Conservation (phyloP, 768 basidiomycete genomes). For the Phylloporus arenicola region DNA sequence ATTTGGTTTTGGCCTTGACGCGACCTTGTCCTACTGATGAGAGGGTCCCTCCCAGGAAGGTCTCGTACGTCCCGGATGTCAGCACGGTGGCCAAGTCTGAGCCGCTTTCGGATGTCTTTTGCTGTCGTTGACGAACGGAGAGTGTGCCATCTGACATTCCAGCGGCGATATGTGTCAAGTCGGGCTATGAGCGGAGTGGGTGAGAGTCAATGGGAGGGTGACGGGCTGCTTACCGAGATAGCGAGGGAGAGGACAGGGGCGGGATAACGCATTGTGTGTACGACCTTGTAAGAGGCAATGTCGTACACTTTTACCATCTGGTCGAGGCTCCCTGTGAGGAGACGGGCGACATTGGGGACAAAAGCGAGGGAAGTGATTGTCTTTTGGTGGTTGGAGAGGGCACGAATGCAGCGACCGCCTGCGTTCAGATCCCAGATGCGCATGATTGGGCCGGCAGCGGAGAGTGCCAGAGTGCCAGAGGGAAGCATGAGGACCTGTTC, state of each 20-base stretch:
- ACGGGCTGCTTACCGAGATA: constrained; percentile 59
- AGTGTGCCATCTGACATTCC: constrained; percentile 98
- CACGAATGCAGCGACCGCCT: constrained; percentile 82
- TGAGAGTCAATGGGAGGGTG: not conserved
- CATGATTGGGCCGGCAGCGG: constrained; percentile 87
- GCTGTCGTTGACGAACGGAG: constrained; percentile 88
- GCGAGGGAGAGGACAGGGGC: constrained; percentile 87
- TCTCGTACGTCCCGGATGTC: constrained; percentile 57
- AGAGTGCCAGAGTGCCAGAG: constrained; percentile 78
- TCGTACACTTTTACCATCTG: constrained; percentile 99
- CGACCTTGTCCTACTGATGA: constrained; percentile 53
- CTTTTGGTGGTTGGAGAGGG: constrained; percentile 97
- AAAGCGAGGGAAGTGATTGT: constrained; percentile 88
- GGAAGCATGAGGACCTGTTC: constrained; percentile 94
- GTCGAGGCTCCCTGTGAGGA: constrained; percentile 88
- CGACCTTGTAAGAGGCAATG: constrained; percentile 86
- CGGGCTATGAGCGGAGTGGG: constrained; percentile 53
- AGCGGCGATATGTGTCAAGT: constrained; percentile 92
- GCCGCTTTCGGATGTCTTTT: constrained; percentile 57
- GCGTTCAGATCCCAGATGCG: constrained; percentile 94
- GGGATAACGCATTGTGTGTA: constrained; percentile 98
- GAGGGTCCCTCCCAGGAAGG: constrained; percentile 54
- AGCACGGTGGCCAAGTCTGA: constrained; percentile 37
- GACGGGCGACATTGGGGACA: constrained; percentile 65
- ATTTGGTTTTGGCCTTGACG: constrained; percentile 42